These are phyloP conservation scores for Russula olivacea DNA, from an alignment of 768 basidiomycete genomes.

Conservation along the genomic window DNA sequence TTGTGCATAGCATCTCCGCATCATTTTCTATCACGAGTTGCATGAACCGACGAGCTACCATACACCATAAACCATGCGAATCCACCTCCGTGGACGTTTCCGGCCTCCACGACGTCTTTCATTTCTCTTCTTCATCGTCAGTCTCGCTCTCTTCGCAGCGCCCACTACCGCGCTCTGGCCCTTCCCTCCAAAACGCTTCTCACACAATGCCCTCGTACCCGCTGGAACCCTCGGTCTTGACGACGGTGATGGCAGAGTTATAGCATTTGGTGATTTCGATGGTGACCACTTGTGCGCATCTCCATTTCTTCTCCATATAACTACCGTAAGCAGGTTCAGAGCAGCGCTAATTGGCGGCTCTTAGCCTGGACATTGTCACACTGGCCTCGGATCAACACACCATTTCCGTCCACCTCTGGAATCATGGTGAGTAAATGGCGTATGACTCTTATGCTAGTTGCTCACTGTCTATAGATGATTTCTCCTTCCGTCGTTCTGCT, in stretches of 20 bases:
- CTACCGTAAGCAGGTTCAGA: neutral
- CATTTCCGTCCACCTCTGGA: conserved; percentile 75
- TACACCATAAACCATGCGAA: conserved; percentile 4
- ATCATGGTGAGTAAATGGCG: conserved; percentile 52
- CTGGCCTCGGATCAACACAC: conserved; percentile 71
- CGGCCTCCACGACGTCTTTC: conserved; percentile 17
- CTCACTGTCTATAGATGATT: conserved; percentile 43
- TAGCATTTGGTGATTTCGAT: conserved; percentile 93
- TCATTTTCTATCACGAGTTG: neutral
- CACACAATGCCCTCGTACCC: conserved; percentile 69
- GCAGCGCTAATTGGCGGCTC: neutral
- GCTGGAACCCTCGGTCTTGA: conserved; percentile 75
- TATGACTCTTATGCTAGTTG: neutral
- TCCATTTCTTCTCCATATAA: conserved; percentile 14
- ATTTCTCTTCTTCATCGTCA: conserved; percentile 8
- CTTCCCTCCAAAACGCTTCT: conserved; percentile 81
- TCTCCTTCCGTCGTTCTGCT: conserved; percentile 45
- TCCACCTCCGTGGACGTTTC: neutral
- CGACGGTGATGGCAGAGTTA: conserved; percentile 57
- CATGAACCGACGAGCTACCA: neutral
- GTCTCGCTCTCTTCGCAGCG: neutral
- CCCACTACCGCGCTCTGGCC: conserved; percentile 56
- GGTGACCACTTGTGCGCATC: conserved; percentile 84
- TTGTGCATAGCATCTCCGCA: neutral
- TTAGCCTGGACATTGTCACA: conserved; percentile 75